These are phyloP conservation scores for Paecilomyces niveus DNA, from an alignment of 2,329 filamentous ascomycete genomes.

Conservation along the genomic window DNA sequence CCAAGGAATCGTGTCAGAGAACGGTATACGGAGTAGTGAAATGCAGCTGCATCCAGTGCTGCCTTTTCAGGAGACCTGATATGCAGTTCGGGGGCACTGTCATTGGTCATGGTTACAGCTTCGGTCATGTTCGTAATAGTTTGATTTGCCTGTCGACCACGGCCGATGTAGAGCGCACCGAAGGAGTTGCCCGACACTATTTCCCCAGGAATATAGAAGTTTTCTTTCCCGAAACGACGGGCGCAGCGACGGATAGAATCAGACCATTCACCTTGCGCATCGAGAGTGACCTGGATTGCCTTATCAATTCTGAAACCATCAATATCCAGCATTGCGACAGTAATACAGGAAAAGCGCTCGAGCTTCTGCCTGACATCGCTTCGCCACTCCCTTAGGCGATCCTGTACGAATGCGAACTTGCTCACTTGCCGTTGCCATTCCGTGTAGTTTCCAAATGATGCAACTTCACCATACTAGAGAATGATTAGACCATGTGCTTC, in stretches of 20 bases:
- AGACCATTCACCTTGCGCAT: constrained; percentile 49
- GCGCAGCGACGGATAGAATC: constrained; percentile 48
- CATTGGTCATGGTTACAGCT: constrained; percentile 38
- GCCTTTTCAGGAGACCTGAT: constrained; percentile 42
- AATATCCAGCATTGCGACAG: constrained; percentile 51
- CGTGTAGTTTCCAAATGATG: constrained; percentile 51
- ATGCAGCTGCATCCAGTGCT: constrained; percentile 50
- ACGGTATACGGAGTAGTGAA: constrained; percentile 53
- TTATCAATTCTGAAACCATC: constrained; percentile 58
- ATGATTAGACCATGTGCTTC: background rate
- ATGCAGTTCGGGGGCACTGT: constrained; percentile 31
- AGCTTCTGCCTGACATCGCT: constrained; percentile 48
- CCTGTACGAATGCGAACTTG: constrained; percentile 57
- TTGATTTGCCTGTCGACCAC: constrained; percentile 48
- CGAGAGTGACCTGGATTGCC: constrained; percentile 51
- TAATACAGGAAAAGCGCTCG: constrained; percentile 52
- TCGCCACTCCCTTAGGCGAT: constrained; percentile 54
- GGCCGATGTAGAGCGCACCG: constrained; percentile 50
- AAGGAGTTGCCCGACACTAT: constrained; percentile 52
- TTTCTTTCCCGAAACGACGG: constrained; percentile 45
- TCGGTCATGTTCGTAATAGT: constrained; percentile 34
- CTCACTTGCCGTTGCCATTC: constrained; percentile 54
- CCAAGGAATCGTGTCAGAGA: constrained; percentile 50
- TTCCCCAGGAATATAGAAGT: constrained; percentile 56
- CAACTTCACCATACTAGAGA: constrained; percentile 48